Conservation (phyloP, 2,329 filamentous ascomycete genomes). For the Raffaelea albimanens region DNA sequence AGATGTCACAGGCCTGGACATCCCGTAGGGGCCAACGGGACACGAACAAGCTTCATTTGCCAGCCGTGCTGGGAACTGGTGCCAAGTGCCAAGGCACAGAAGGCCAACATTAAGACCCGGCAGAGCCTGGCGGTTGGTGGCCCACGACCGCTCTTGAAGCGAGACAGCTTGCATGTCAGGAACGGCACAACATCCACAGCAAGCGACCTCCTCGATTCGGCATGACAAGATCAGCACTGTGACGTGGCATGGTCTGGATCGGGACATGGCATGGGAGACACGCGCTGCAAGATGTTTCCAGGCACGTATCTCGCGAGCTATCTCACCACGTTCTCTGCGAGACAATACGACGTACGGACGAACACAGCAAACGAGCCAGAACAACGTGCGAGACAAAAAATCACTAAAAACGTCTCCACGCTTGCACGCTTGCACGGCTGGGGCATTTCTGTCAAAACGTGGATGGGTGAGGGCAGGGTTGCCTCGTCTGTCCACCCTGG, state of each 20-base stretch:
- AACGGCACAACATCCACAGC: not conserved
- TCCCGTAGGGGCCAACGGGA: too few relatives aligned
- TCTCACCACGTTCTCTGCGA: not conserved
- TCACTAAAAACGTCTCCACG: too few relatives aligned
- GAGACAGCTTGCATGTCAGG: not conserved
- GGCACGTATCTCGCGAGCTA: not conserved
- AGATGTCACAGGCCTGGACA: too few relatives aligned
- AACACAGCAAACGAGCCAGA: not conserved
- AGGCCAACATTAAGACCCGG: not conserved
- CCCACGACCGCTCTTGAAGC: not conserved
- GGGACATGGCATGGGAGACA: too few relatives aligned
- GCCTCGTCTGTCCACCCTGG: not conserved
- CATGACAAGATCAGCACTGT: not conserved
- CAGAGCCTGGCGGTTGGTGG: not conserved
- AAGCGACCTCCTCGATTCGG: not conserved
- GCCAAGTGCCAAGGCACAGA: not conserved
- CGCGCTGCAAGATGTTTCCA: not conserved
- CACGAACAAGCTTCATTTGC: too few relatives aligned
- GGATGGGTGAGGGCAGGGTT: not conserved
- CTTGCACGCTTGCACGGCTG: too few relatives aligned
- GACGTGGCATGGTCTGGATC: not conserved
- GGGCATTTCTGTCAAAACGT: constrained; percentile 3
- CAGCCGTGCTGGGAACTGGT: too few relatives aligned
- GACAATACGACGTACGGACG: not conserved
- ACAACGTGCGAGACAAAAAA: not conserved